Percentiles rank a stretch among this genome's conserved stretches.
These are phyloP conservation scores for Spizellomyces sp. DNA, from an alignment of 192 early-diverging fungal genomes.

Conservation along the genomic window DNA sequence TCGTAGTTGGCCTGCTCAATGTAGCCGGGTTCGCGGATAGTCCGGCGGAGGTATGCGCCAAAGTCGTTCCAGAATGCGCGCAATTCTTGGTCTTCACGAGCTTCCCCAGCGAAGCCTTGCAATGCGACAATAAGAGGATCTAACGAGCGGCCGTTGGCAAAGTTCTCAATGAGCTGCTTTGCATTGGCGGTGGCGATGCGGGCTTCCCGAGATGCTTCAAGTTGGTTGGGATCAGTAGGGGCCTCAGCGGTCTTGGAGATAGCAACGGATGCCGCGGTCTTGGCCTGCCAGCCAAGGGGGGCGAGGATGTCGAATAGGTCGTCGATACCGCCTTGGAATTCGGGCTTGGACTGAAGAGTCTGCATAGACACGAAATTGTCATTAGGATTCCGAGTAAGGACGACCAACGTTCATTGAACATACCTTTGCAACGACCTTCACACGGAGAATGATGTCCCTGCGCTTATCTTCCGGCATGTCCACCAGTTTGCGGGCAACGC, in stretches of 20 bases:
- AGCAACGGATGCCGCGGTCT: slow-evolving; percentile 28
- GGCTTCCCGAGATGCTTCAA: slow-evolving; percentile 22
- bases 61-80: slow-evolving; percentile 33
- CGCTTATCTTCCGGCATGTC: slow-evolving; percentile 39
- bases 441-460: slow-evolving; percentile 28
- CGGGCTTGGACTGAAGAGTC: slow-evolving; percentile 36
- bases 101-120: slow-evolving; percentile 31
- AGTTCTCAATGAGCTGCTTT: slow-evolving; percentile 55
- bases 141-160: slow-evolving; percentile 51
- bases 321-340: slow-evolving; percentile 44
- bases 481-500: slow-evolving; percentile 23
- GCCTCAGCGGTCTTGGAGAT: slow-evolving; percentile 21
- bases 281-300: slow-evolving; percentile 29
- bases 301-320: slow-evolving; percentile 41
- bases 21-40: slow-evolving; percentile 43
- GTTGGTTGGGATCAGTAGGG: slow-evolving; percentile 26
- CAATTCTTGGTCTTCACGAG: slow-evolving; percentile 44
- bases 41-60: slow-evolving; percentile 35
- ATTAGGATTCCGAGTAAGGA: not conserved
- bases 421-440: slow-evolving; percentile 39
- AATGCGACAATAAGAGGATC: slow-evolving; percentile 43
- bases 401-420: slow-evolving; percentile 5
- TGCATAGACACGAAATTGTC: no score
- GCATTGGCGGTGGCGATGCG: slow-evolving; percentile 40
- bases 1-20: slow-evolving; percentile 34